Base-by-base conservation (phyloP, 1,284 basidiomycete species). In the Microbotryomycetes sp. region DNA sequence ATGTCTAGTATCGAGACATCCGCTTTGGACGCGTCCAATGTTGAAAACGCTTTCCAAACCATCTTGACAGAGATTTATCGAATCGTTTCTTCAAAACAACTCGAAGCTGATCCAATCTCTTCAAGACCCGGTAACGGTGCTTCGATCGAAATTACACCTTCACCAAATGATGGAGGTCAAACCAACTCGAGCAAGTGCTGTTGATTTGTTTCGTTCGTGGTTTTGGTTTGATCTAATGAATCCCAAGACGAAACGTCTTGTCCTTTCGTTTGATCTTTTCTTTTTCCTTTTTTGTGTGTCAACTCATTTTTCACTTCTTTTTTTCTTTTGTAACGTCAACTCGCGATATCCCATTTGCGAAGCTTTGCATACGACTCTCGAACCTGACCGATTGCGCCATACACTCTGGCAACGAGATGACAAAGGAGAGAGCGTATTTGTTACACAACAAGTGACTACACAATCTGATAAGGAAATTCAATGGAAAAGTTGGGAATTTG, bases 51-150 rank as follows among this genome's bases (percentile, higher is more conserved):
- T 57, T 98, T 98, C 86, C 92, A 97, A 79, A 93, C 86, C 72
- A 97, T 97, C 75, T 82, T 98, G 64, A 89, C 90, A 92, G 92
- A 96, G 71, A 94, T 96, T 76, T 94, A 94, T 81, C 88, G 87
- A 74, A 91, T 96, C 74, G 91, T 92, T 51, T 94, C 92, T 53
- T 88, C 84, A 81, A 88, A 87, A 76, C 80, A 89, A 42, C 84
- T 96, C 66, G 92, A 94, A 74, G 86, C 87, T 64, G 86, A 87
- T 53, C 81, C 81, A 57, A 84, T 86, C 70, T 76, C 82, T n/a
- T 63, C 66, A 19, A 66, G 71, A 23, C 73, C 73, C 4, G 66
- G 68, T 19, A 56, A 59, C 2, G 73, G 72, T 19, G 64, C 66
- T 42, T 64, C 62, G 56, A 69, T 74, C 59, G 63, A 69, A 58